A percentile compares a stretch with the other conserved stretches of the same genome.
Evolutionary conservation across 306 rosid genomes (phyloP).

Genomic region (Urtica urens): DNA sequence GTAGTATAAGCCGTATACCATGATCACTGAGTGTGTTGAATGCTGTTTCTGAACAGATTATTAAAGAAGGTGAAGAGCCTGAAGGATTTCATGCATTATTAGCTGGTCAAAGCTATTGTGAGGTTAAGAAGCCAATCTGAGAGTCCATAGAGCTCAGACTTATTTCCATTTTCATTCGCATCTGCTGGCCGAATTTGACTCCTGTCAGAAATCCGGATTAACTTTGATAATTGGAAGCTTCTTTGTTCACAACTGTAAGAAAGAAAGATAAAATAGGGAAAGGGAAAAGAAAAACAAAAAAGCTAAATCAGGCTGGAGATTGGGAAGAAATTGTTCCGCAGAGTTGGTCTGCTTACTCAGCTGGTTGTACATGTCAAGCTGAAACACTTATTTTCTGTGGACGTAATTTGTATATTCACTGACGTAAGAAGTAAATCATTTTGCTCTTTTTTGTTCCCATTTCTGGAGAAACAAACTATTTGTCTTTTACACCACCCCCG

Average conservation of each 20-base stretch:
- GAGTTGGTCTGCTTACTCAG: constrained; percentile 27
- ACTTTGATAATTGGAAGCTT: constrained; percentile 22
- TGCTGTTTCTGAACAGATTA: constrained; percentile 41
- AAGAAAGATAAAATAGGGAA: no score
- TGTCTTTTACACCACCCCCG: no score
- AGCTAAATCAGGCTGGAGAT: no score
- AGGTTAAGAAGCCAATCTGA: constrained; percentile 19
- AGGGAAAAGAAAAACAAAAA: no score
- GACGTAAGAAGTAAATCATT: background rate
- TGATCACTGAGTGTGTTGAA: no score
- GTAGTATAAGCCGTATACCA: no score
- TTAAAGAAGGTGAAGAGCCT: constrained; percentile 74
- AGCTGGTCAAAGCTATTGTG: constrained; percentile 39
- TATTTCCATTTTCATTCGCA: constrained; percentile 20
- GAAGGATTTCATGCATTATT: constrained; percentile 51
- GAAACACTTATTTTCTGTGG: constrained; percentile 31
- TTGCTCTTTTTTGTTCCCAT: background rate
- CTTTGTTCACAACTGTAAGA: no score
- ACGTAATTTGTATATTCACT: constrained; percentile 28
- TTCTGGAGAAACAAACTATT: background rate
- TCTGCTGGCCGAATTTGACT: constrained; percentile 26
- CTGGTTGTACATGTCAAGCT: constrained; percentile 64
- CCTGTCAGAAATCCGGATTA: constrained; percentile 25
- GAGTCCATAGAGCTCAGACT: constrained; percentile 17
- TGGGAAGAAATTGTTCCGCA: no score